These are phyloP conservation scores for Spathaspora gorwiae DNA, from an alignment of 805 yeast species.

Conservation along the genomic window DNA sequence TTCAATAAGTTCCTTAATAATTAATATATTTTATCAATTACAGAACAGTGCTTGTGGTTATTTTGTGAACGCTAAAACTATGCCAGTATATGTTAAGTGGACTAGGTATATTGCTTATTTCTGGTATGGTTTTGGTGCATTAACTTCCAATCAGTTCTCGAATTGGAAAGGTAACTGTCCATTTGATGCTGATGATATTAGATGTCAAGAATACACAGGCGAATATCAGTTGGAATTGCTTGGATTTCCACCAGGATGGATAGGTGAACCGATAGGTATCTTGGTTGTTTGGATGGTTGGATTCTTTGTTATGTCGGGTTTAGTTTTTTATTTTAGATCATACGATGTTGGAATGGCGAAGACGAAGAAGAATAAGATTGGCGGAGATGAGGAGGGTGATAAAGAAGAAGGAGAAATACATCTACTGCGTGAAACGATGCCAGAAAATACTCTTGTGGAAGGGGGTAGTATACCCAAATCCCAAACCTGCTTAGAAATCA, in stretches of 20 bases:
- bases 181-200: conserved; percentile 11
- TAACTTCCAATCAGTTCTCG: conserved; percentile 61
- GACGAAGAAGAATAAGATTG: conserved; percentile 30
- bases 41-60: conserved; percentile 80
- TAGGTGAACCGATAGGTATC: conserved; percentile 57
- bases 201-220: conserved; percentile 49
- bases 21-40: conserved; percentile 61
- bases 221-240: conserved; percentile 46
- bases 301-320: conserved; percentile 44
- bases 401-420: background rate
- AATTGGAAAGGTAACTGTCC: conserved; percentile 59
- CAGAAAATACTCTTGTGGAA: conserved; percentile 4
- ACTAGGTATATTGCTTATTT: conserved; percentile 68
- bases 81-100: conserved; percentile 90
- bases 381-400: conserved; percentile 13
- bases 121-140: conserved; percentile 75
- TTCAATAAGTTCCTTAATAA: conserved; percentile 55
- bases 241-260: conserved; percentile 66
- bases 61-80: conserved; percentile 63
- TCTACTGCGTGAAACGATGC: background rate
- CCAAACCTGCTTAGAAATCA: conserved; percentile 8
- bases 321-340: conserved; percentile 44
- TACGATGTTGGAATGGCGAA: conserved; percentile 51
- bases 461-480: conserved; percentile 5
- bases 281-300: conserved; percentile 56